Evolutionary conservation across 2,329 filamentous ascomycete genomes (phyloP), one percentile per base, ranked within the genome.

Genomic region (Plectosphaerella plurivora): DNA sequence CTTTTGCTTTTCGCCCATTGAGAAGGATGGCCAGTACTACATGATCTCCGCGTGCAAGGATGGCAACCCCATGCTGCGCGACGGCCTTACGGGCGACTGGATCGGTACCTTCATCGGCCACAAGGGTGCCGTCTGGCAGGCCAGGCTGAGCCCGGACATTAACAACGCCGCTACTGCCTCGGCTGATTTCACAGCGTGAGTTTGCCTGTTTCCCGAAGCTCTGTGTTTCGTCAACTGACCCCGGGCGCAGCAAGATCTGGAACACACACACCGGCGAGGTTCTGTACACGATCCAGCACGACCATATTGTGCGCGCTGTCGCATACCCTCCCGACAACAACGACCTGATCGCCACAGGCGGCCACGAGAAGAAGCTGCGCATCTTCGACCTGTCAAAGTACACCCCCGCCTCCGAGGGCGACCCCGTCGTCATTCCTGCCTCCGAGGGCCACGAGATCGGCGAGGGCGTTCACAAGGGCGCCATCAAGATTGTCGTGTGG

Each of bases 91-190:
- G 47, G 94, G 94, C 54, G 92, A 97, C 70, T 97, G 92, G 89
- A 97, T 97, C 61, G 94, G 94, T 47, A 97, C 94, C 37, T 97
- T 97, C 68, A 87, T 99, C 63, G 94, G 94, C 41, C 94, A 99
- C 76, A 97, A 99, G 73, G 94, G 94, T 57, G 94, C 94, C 37
- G 93, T 97, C 55, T 99, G 94, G 91, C 92, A 97, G 74, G 90
- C 92, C 51, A 84, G 92, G 61, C 79, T 99, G 36, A 96, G 91
- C 50, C 86, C 89, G 18, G 91, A 97, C 72, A 90, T 91, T 42
- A 85, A 84, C 24, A 86, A 91, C 47, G 93, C 94, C 53, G 94
- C 92, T 10, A 97, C 95, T 35, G 94, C 90, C 46, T 95, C 92
- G 48, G 94, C 94, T 49, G 94, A 99, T 69, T 99, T 99, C 69